These are phyloP conservation scores for Stemphylium beticola DNA, from an alignment of 2,329 filamentous ascomycete genomes.

Conservation along the genomic window DNA sequence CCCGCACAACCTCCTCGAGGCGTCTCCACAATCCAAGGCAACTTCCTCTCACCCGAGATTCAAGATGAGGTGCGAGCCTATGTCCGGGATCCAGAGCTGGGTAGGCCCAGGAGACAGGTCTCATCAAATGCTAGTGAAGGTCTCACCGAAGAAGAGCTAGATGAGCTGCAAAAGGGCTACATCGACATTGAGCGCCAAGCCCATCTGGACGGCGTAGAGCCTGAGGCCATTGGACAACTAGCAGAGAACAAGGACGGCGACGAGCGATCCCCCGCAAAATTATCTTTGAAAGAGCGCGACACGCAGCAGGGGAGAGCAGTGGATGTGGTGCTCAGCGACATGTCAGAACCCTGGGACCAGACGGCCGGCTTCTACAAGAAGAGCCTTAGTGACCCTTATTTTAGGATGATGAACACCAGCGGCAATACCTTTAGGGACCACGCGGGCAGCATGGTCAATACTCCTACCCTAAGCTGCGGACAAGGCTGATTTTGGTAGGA, in stretches of 20 bases:
- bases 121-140: conserved; percentile 34
- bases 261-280: conserved; percentile 31
- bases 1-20: conserved; percentile 89
- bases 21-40: conserved; percentile 93
- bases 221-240: conserved; percentile 22
- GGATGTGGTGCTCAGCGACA: conserved; percentile 96
- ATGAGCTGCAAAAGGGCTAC: conserved; percentile 61
- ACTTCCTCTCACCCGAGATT: conserved; percentile 81
- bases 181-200: conserved; percentile 68
- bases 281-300: conserved; percentile 44
- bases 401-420: conserved; percentile 99
- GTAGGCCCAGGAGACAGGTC: conserved; percentile 54
- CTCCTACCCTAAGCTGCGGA: not conserved
- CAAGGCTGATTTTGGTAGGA: conserved; percentile 64
- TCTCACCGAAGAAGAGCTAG: conserved; percentile 49
- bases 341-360: conserved; percentile 96
- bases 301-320: conserved; percentile 65
- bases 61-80: conserved; percentile 78
- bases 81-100: conserved; percentile 68
- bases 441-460: conserved; percentile 86
- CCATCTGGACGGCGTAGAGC: conserved; percentile 39
- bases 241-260: conserved; percentile 22
- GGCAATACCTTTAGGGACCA: conserved; percentile 87
- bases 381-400: conserved; percentile 93
- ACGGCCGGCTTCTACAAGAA: conserved; percentile 78